A percentile compares a stretch with the other conserved stretches of the same genome.
Conservation (phyloP, 306 rosid species). For the Cucumis hystrix region DNA sequence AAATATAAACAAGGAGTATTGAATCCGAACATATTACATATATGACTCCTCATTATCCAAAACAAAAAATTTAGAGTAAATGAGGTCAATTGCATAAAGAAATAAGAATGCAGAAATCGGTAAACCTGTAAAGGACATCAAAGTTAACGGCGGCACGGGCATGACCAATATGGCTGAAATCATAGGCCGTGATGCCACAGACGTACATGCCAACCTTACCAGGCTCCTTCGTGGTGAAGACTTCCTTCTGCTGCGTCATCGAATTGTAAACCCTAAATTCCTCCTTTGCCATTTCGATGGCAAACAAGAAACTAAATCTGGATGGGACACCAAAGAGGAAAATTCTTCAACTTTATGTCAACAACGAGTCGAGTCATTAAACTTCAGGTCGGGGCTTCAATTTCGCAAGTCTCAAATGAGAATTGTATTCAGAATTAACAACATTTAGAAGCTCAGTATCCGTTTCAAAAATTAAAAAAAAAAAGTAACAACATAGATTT, state of each 20-base stretch:
- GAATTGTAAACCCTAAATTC: constrained; percentile 65
- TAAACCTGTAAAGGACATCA: constrained; percentile 69
- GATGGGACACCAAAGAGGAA: background rate
- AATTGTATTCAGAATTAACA: background rate
- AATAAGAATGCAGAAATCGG: constrained; percentile 27
- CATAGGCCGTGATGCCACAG: constrained; percentile 87
- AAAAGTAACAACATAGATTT: background rate
- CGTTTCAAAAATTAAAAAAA: too few relatives aligned
- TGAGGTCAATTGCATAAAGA: background rate
- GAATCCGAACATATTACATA: constrained; percentile 19
- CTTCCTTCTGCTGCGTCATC: constrained; percentile 71
- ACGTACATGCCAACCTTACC: constrained; percentile 80
- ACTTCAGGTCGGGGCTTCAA: background rate
- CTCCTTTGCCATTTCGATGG: constrained; percentile 41
- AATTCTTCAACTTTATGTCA: background rate
- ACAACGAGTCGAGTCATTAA: background rate
- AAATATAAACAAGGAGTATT: background rate
- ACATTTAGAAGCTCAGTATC: too few relatives aligned
- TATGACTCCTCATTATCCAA: background rate
- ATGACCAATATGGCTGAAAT: constrained; percentile 80
- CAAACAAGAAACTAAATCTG: background rate
- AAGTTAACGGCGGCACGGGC: constrained; percentile 88
- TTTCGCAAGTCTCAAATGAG: background rate
- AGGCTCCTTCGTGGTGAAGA: constrained; percentile 39
- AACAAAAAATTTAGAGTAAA: background rate